Evolutionary conservation across 1,284 basidiomycete species (phyloP).

Genomic region (Cryptococcus amylolentus): DNA sequence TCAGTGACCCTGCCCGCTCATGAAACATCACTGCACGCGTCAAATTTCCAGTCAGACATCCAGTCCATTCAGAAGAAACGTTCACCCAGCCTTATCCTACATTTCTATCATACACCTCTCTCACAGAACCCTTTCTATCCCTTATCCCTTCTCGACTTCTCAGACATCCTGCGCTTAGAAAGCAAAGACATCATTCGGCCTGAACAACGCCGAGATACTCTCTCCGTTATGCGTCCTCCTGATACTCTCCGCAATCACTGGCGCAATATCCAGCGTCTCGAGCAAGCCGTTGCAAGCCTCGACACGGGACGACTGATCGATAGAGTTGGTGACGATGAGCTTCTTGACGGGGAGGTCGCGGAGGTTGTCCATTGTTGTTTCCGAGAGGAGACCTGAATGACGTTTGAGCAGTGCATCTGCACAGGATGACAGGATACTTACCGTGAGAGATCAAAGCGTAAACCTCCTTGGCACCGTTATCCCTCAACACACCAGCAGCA

Average conservation of each 20-base stretch:
- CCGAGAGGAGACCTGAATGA: slow-evolving; percentile 72
- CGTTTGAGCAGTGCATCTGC: background rate
- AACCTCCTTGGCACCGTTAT: slow-evolving; percentile 82
- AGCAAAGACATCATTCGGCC: slow-evolving; percentile 30
- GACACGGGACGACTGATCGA: slow-evolving; percentile 61
- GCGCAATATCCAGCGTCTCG: slow-evolving; percentile 73
- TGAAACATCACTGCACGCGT: too few relatives aligned
- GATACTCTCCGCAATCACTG: slow-evolving; percentile 92
- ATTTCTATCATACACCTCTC: slow-evolving; percentile 1
- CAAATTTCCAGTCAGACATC: background rate
- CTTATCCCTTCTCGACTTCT: background rate
- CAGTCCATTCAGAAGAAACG: background rate
- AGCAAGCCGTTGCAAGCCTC: slow-evolving; percentile 50
- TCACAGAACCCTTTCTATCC: background rate
- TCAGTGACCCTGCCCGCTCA: too few relatives aligned
- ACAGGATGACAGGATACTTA: slow-evolving; percentile 41
- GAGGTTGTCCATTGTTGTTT: slow-evolving; percentile 72
- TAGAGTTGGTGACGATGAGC: slow-evolving; percentile 84
- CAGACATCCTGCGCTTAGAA: background rate
- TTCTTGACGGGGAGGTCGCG: slow-evolving; percentile 75
- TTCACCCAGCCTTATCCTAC: background rate
- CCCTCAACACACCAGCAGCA: slow-evolving; percentile 77
- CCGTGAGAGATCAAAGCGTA: slow-evolving; percentile 92
- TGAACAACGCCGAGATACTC: slow-evolving; percentile 47
- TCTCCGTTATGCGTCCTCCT: slow-evolving; percentile 90